phyloP scores from a whole-genome alignment of 352 stramenopile species.

The Phytophthora pistaciae region DNA sequence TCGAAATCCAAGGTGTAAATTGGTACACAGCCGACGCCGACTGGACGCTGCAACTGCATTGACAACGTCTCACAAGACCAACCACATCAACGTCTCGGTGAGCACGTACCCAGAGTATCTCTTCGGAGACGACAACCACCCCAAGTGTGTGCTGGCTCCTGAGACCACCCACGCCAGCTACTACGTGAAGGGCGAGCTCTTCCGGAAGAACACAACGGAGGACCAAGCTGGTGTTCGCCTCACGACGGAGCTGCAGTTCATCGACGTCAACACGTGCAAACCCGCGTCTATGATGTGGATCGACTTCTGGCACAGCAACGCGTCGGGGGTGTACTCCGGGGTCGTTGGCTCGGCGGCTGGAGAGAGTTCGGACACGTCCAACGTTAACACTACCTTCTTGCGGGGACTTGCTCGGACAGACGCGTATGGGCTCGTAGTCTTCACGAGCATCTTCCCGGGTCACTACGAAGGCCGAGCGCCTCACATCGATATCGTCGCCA shows the following conservation, averaged over 20 bases:
- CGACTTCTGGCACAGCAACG: slow-evolving; percentile 23
- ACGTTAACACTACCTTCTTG: not conserved
- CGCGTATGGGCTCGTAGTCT: not conserved
- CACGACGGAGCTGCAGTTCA: slow-evolving; percentile 21
- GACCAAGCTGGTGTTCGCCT: slow-evolving; percentile 11
- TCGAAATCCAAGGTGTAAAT: too few species aligned
- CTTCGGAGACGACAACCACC: slow-evolving; percentile 8
- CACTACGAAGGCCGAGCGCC: not conserved
- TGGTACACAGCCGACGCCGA: not conserved
- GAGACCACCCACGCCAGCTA: slow-evolving; percentile 14
- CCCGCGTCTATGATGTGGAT: slow-evolving; percentile 12
- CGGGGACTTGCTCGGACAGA: not conserved
- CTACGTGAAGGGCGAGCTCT: slow-evolving; percentile 21
- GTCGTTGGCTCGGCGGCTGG: not conserved
- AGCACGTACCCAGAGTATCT: not conserved
- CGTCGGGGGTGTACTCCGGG: not conserved
- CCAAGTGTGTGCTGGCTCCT: slow-evolving; percentile 12
- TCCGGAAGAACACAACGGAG: slow-evolving; percentile 7
- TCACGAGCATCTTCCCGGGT: not conserved
- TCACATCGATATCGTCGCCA: not conserved
- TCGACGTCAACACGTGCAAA: slow-evolving; percentile 22
- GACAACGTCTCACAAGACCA: not conserved
- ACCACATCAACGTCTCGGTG: not conserved
- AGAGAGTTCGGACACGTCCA: not conserved
- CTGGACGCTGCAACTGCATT: not conserved